A percentile compares a stretch with the other conserved stretches of the same genome.
These are phyloP conservation scores for Mucor irregularis DNA, from an alignment of 371 early-diverging fungal genomes.

Conservation along the genomic window DNA sequence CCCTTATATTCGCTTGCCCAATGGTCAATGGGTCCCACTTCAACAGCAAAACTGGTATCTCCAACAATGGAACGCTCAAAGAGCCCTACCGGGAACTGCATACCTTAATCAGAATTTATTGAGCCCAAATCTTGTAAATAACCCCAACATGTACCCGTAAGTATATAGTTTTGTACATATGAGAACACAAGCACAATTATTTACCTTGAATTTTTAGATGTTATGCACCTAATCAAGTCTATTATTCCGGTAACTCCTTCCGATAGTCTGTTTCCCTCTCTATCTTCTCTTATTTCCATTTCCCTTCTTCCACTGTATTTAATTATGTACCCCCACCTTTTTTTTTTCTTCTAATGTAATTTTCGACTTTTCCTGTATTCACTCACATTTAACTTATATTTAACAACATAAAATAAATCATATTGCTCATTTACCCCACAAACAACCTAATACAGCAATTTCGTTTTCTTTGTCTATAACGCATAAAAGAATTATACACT, in stretches of 20 bases:
- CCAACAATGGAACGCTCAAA: slow-evolving; percentile 4
- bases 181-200: no score
- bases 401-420: no score
- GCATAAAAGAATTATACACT: no score
- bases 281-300: neutral
- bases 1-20: slow-evolving; percentile 10
- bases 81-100: neutral
- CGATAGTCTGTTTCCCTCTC: neutral
- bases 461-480: no score
- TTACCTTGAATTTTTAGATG: neutral
- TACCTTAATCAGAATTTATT: neutral
- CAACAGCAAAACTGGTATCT: slow-evolving; percentile 1
- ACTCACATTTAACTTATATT: no score
- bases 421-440: no score
- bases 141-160: neutral
- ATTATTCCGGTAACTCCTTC: neutral
- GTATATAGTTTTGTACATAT: neutral
- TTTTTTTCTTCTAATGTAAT: no score
- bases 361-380: no score
- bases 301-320: neutral
- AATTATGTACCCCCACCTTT: neutral
- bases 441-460: no score
- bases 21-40: slow-evolving; percentile 18
- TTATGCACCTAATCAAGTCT: slow-evolving; percentile 1
- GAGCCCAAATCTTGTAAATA: neutral